Evolutionary conservation across 2,329 filamentous ascomycete genomes (phyloP).

Genomic region (Knufia petricola): DNA sequence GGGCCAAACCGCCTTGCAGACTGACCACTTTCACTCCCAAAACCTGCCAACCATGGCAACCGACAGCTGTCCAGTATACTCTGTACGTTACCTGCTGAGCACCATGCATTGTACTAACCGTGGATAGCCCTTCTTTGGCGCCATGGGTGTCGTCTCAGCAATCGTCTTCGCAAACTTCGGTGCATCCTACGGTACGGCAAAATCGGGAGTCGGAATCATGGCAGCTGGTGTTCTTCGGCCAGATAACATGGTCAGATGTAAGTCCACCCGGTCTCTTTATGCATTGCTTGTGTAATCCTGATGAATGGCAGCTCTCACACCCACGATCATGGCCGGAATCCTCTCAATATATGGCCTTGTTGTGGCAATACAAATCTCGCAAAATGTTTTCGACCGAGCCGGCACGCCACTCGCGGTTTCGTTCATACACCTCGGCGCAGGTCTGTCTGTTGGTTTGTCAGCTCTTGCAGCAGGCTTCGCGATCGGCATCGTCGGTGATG

Average conservation of each 20-base stretch:
- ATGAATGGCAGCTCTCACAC: conserved; percentile 51
- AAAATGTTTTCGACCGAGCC: conserved; percentile 33
- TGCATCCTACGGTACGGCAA: conserved; percentile 94
- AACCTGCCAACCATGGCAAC: background rate
- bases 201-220: conserved; percentile 95
- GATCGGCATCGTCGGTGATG: conserved; percentile 67
- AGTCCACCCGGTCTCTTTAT: background rate
- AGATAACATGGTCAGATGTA: conserved; percentile 40
- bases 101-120: conserved; percentile 15
- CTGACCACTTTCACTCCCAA: background rate
- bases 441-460: conserved; percentile 69
- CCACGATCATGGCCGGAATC: conserved; percentile 99
- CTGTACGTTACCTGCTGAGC: background rate
- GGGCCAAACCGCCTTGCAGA: too few relatives aligned
- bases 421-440: conserved; percentile 77
- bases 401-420: conserved; percentile 62
- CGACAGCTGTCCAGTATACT: conserved; percentile 6
- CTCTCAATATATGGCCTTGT: conserved; percentile 97
- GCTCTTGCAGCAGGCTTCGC: conserved; percentile 76
- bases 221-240: conserved; percentile 95
- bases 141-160: conserved; percentile 86
- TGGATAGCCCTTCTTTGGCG: conserved; percentile 72
- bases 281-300: background rate
- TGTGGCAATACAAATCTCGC: conserved; percentile 77
- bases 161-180: conserved; percentile 93